Conservation (phyloP, 1,284 basidiomycete genomes). For the Anthracocystis panici-leucophaei region DNA sequence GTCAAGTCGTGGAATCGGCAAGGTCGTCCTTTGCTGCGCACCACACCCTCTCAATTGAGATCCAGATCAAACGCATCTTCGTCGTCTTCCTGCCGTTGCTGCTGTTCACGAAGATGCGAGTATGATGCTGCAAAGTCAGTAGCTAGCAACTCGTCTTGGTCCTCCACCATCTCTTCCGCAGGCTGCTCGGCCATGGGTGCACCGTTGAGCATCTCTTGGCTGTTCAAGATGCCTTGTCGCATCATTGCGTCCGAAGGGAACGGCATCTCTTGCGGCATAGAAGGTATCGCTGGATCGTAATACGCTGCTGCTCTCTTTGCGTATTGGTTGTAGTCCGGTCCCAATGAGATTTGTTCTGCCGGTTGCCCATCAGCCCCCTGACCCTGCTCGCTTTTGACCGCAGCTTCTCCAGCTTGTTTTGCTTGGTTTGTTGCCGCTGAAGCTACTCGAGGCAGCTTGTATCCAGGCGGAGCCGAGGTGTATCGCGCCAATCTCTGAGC, state of each 20-base stretch:
- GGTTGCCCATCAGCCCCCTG: constrained; percentile 4
- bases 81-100: constrained; percentile 44
- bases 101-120: constrained; percentile 35
- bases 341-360: constrained; percentile 22
- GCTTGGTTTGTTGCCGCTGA: background rate
- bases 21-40: no score
- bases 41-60: constrained; percentile 40
- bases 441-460: constrained; percentile 38
- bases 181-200: constrained; percentile 38
- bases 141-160: constrained; percentile 20
- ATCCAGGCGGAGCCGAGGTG: constrained; percentile 58
- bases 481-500: constrained; percentile 56
- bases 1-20: background rate
- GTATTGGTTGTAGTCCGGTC: constrained; percentile 56
- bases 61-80: constrained; percentile 64
- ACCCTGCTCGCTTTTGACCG: constrained; percentile 9
- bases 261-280: constrained; percentile 61
- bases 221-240: constrained; percentile 60
- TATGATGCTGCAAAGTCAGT: constrained; percentile 35
- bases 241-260: constrained; percentile 60
- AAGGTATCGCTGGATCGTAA: constrained; percentile 60
- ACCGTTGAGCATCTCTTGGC: constrained; percentile 43
- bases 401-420: background rate
- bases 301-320: constrained; percentile 55
- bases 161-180: constrained; percentile 20